Conservation (phyloP, 1,139 yeast genomes). For the Taphrina sp. region DNA sequence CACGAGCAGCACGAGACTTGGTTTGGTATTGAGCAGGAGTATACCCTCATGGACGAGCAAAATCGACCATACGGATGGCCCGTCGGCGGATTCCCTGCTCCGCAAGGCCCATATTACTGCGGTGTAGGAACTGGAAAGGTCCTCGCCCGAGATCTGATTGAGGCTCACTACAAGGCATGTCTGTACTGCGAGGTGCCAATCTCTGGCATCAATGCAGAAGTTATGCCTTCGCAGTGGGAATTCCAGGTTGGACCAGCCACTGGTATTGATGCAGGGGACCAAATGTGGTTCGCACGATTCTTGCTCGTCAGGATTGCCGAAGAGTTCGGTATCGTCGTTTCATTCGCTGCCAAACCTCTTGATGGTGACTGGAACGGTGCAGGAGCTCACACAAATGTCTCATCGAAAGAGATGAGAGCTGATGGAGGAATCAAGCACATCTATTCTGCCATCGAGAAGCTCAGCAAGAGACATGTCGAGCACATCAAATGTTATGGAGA, state of each 20-base stretch:
- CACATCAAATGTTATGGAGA: constrained; percentile 93
- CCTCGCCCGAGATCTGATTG: constrained; percentile 95
- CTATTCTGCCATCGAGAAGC: constrained; percentile 87
- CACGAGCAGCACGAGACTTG: constrained; percentile 82
- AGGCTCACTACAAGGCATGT: constrained; percentile 99
- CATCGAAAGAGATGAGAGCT: constrained; percentile 83
- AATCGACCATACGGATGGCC: constrained; percentile 98
- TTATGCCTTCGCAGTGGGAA: constrained; percentile 99
- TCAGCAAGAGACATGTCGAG: constrained; percentile 94
- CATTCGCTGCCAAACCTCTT: constrained; percentile 98
- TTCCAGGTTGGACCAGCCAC: constrained; percentile 98
- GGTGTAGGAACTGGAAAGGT: constrained; percentile 99
- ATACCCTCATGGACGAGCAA: constrained; percentile 87
- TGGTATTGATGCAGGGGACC: constrained; percentile 96
- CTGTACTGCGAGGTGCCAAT: constrained; percentile 83
- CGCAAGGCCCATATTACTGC: constrained; percentile 99
- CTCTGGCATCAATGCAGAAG: constrained; percentile 98
- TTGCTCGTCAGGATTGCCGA: constrained; percentile 92
- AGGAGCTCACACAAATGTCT: constrained; percentile 98
- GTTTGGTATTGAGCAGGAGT: constrained; percentile 99
- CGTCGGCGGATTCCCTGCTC: constrained; percentile 99
- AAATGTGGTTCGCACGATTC: constrained; percentile 94
- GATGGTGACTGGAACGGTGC: constrained; percentile 99
- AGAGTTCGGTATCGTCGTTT: constrained; percentile 97
- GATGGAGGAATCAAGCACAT: constrained; percentile 96